These are phyloP conservation scores for Rubus idaeus DNA, from an alignment of 306 rosid genomes.

Conservation along the genomic window DNA sequence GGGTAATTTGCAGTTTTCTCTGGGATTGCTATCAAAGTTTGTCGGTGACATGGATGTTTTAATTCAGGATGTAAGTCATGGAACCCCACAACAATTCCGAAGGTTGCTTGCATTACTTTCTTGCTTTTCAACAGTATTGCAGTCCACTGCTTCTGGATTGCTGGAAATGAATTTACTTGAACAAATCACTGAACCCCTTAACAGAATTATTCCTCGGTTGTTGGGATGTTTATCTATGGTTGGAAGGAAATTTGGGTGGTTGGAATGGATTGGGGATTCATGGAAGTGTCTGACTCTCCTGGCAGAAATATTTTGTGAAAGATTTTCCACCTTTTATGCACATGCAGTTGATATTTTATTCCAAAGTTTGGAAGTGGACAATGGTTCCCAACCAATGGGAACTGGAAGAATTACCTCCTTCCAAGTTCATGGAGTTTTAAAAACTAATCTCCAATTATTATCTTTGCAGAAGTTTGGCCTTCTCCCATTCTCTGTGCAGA, in stretches of 20 bases:
- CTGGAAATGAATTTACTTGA: conserved; percentile 80
- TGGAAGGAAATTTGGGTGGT: conserved; percentile 91
- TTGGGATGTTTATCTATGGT: conserved; percentile 75
- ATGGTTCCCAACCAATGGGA: conserved; percentile 33
- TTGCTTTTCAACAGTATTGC: conserved; percentile 79
- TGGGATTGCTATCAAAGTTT: conserved; percentile 77
- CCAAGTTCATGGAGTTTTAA: conserved; percentile 87
- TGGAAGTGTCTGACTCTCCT: conserved; percentile 94
- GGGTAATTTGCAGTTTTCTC: conserved; percentile 71
- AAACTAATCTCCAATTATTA: conserved; percentile 86
- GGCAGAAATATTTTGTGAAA: conserved; percentile 79
- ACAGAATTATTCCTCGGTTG: conserved; percentile 65
- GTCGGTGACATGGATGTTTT: conserved; percentile 94
- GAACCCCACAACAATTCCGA: conserved; percentile 71
- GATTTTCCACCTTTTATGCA: conserved; percentile 67
- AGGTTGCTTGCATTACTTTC: conserved; percentile 77
- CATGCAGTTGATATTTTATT: conserved; percentile 71
- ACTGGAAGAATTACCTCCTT: conserved; percentile 55
- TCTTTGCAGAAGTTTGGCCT: conserved; percentile 89
- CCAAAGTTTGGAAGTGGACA: conserved; percentile 62
- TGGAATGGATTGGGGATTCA: conserved; percentile 81
- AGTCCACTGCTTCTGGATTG: conserved; percentile 88
- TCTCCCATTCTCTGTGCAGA: conserved; percentile 61
- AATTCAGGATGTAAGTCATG: conserved; percentile 84
- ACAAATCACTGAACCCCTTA: conserved; percentile 76